Conservation (phyloP, 2,329 filamentous ascomycete genomes). For the Chalaropsis thielavioides region DNA sequence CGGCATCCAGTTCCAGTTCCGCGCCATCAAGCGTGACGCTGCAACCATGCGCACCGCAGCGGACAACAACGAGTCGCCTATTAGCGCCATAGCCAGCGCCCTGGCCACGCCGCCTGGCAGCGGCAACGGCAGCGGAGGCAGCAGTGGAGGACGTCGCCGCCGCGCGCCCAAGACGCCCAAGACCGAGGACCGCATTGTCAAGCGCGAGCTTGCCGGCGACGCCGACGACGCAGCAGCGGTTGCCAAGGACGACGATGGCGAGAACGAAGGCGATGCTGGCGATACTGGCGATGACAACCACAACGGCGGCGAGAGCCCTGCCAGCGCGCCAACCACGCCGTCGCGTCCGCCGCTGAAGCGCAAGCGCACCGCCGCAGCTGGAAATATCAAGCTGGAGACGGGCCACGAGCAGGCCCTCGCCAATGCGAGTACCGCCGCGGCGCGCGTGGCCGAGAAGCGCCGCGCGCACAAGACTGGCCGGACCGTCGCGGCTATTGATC, state of each 20-base stretch:
- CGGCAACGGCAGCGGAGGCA: not conserved
- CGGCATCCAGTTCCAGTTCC: conserved; percentile 48
- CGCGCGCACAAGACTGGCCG: too few species aligned
- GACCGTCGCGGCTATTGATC: not conserved
- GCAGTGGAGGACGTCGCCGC: not conserved
- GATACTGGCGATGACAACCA: too few species aligned
- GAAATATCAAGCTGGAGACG: too few species aligned
- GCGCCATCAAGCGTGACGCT: conserved; percentile 39
- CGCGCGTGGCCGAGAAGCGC: too few species aligned
- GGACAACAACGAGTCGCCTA: conserved; percentile 33
- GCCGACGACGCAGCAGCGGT: conserved; percentile 14
- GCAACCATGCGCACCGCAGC: conserved; percentile 33
- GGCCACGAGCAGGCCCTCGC: too few species aligned
- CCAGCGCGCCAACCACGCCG: conserved; percentile 15
- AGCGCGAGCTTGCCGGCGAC: conserved; percentile 21
- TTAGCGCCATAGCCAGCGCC: conserved; percentile 22
- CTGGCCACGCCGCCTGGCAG: conserved; percentile 19
- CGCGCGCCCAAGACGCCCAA: conserved; percentile 14
- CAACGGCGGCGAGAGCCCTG: conserved; percentile 18
- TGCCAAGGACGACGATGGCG: conserved; percentile 21
- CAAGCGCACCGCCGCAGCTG: not conserved
- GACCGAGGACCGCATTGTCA: conserved; percentile 16
- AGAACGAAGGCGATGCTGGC: conserved; percentile 18
- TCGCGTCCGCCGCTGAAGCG: conserved; percentile 7
- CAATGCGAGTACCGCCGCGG: too few species aligned